phyloP scores from a whole-genome alignment of 495 filamentous ascomycete species.

The Xylaria palmicola region DNA sequence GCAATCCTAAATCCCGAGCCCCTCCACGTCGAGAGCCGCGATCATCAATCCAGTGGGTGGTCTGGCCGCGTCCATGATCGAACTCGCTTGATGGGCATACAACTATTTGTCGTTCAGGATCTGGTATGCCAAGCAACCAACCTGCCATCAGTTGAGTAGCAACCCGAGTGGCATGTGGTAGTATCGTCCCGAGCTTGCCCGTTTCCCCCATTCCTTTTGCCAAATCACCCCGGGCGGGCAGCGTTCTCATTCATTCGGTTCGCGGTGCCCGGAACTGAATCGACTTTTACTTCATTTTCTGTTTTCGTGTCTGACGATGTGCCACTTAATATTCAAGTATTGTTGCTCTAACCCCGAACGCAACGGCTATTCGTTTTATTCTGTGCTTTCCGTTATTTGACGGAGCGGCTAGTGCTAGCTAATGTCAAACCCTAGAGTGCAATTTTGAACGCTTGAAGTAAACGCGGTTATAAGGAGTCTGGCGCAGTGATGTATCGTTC shows the following conservation, averaged over 20 bases:
- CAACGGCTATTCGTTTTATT: no score
- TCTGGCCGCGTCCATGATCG: conserved; percentile 1
- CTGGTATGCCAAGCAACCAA: conserved; percentile 1
- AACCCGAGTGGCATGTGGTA: not conserved
- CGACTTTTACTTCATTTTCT: not conserved
- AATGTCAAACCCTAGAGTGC: no score
- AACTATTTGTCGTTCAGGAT: not conserved
- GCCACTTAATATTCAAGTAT: not conserved
- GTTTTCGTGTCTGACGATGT: not conserved
- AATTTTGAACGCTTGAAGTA: no score
- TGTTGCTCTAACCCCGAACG: not conserved
- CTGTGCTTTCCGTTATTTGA: no score
- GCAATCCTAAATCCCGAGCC: not conserved
- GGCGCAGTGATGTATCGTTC: no score
- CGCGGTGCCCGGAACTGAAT: not conserved
- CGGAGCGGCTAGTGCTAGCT: no score
- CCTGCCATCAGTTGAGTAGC: not conserved
- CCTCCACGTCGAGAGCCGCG: not conserved
- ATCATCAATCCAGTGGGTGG: not conserved
- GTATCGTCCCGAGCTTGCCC: not conserved
- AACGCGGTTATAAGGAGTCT: no score
- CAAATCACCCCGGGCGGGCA: conserved; percentile 3
- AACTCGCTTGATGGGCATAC: not conserved
- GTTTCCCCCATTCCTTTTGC: not conserved
- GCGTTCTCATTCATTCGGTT: conserved; percentile 7